Percentiles rank a stretch among this genome's conserved stretches.
Evolutionary conservation across 2,329 filamentous ascomycete species (phyloP).

Genomic region (Fusarium illudens): DNA sequence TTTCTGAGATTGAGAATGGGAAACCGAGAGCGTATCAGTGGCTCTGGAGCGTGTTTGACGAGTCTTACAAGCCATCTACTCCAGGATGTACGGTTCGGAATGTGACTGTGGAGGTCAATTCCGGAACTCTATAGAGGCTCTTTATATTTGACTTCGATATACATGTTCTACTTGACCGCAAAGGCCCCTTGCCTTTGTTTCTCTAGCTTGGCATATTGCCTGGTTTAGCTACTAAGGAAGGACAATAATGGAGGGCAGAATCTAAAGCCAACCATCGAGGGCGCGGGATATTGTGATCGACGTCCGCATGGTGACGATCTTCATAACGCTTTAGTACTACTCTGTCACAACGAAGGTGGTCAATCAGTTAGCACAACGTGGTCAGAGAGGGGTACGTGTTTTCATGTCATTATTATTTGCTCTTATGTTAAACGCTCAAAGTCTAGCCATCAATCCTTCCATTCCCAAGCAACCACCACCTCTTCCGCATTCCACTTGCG

Average conservation of each 20-base stretch:
- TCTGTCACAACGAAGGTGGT: too few species aligned
- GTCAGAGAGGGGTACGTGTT: background rate
- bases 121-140: background rate
- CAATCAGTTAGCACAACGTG: background rate
- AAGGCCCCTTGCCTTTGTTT: background rate
- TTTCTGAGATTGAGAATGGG: slow-evolving; percentile 34
- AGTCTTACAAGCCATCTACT: slow-evolving; percentile 17
- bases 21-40: slow-evolving; percentile 20
- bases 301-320: background rate
- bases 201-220: background rate
- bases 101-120: background rate
- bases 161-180: background rate
- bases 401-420: background rate
- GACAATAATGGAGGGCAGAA: too few species aligned
- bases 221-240: too few species aligned
- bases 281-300: background rate
- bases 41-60: slow-evolving; percentile 25
- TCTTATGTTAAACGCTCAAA: background rate
- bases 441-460: background rate
- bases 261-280: too few species aligned
- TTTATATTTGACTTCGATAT: background rate
- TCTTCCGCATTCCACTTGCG: background rate
- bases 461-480: background rate
- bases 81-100: background rate
- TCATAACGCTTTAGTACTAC: too few species aligned